These are phyloP conservation scores for Colletotrichum chrysophilum DNA, from an alignment of 2,329 filamentous ascomycete species.

Conservation along the genomic window DNA sequence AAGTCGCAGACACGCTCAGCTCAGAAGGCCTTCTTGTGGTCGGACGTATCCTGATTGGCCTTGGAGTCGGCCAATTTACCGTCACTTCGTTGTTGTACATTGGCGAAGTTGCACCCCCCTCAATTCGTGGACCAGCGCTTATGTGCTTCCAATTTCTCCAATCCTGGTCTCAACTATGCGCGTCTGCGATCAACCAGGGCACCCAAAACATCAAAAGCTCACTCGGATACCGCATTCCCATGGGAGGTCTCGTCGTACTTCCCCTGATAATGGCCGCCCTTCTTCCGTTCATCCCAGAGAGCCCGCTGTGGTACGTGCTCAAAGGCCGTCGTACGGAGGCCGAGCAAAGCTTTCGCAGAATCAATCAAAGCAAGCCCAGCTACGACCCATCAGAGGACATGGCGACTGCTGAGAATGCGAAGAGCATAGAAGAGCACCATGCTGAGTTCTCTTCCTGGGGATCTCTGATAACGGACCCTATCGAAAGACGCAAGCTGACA, in stretches of 20 bases:
- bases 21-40: neutral
- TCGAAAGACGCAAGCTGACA: conserved; percentile 44
- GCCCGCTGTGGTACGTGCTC: conserved; percentile 29
- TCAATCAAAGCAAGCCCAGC: conserved; percentile 34
- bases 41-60: neutral
- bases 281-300: conserved; percentile 23
- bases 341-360: conserved; percentile 30
- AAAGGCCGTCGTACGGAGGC: conserved; percentile 30
- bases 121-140: conserved; percentile 26
- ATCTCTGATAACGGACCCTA: conserved; percentile 41
- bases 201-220: conserved; percentile 1
- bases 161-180: conserved; percentile 27
- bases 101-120: conserved; percentile 20
- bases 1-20: neutral
- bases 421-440: neutral
- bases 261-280: conserved; percentile 17
- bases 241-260: conserved; percentile 5
- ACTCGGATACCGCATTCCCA: neutral
- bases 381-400: neutral
- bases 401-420: neutral
- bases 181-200: conserved; percentile 24
- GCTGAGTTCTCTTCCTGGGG: neutral
- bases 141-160: conserved; percentile 31
- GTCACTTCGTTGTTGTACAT: neutral
- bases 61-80: neutral